A percentile compares a stretch with the other conserved stretches of the same genome.
phyloP scores from a whole-genome alignment of 2,329 filamentous ascomycete genomes.

The Ustilaginoidea virens region DNA sequence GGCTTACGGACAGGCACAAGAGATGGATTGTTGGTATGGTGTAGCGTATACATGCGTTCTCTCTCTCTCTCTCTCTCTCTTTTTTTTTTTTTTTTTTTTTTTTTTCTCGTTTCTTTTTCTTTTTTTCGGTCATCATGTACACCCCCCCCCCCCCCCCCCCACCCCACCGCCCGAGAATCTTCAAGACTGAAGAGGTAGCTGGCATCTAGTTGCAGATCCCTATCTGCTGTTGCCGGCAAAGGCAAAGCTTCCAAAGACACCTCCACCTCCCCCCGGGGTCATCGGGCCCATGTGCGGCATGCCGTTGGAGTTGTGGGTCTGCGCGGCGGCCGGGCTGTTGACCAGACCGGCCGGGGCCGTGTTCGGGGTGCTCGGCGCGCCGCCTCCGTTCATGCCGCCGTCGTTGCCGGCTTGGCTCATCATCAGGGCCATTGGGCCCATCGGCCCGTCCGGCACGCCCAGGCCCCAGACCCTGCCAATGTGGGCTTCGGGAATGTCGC shows the following conservation, averaged over 20 bases:
- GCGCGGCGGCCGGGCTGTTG: constrained; percentile 29
- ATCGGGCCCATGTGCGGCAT: constrained; percentile 48
- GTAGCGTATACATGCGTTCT: no score
- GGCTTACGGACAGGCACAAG: no score
- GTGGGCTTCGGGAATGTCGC: constrained; percentile 66
- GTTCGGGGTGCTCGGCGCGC: constrained; percentile 50
- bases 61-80: no score
- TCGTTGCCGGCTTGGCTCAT: constrained; percentile 20
- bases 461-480: constrained; percentile 88
- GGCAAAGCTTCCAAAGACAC: constrained; percentile 61
- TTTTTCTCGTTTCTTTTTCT: no score
- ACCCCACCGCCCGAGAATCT: not conserved
- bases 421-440: constrained; percentile 18
- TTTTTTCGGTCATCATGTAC: no score
- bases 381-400: constrained; percentile 23
- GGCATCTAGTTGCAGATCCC: constrained; percentile 7
- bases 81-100: no score
- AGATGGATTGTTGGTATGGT: no score
- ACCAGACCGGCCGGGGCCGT: constrained; percentile 40
- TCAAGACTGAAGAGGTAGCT: constrained; percentile 4
- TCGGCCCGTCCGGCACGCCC: constrained; percentile 48
- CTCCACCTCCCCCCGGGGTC: constrained; percentile 62
- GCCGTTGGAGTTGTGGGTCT: constrained; percentile 40
- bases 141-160: no score
- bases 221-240: constrained; percentile 28